phyloP scores from a whole-genome alignment of 1,284 basidiomycete genomes.

The Pyrrhoderma lamaoense region DNA sequence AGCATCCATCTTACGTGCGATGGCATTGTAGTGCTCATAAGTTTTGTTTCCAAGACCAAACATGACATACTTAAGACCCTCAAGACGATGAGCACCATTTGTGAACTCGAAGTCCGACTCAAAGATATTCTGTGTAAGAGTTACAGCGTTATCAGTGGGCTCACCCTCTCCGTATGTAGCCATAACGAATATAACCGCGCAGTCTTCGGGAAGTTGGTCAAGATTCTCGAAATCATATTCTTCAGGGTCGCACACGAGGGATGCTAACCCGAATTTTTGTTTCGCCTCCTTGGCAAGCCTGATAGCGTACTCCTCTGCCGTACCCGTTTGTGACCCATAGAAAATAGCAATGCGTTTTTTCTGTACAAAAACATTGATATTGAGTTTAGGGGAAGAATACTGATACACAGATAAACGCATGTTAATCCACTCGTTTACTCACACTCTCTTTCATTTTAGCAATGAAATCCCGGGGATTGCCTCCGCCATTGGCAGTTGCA shows the following conservation, averaged over 20 bases:
- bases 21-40: conserved; percentile 93
- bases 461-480: conserved; percentile 84
- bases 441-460: conserved; percentile 86
- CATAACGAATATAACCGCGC: conserved; percentile 88
- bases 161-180: conserved; percentile 99
- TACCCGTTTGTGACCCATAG: conserved; percentile 95
- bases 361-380: no score
- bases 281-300: conserved; percentile 93
- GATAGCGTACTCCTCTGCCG: conserved; percentile 93
- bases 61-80: conserved; percentile 90
- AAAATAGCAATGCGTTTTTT: conserved; percentile 95
- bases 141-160: conserved; percentile 97
- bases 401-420: not conserved
- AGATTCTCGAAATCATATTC: conserved; percentile 98
- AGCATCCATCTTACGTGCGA: conserved; percentile 76
- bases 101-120: conserved; percentile 85
- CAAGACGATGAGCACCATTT: conserved; percentile 69
- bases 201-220: conserved; percentile 83
- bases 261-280: conserved; percentile 86
- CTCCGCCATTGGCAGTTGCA: conserved; percentile 48
- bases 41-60: conserved; percentile 95
- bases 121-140: conserved; percentile 86
- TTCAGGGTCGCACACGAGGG: conserved; percentile 91
- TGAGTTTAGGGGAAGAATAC: conserved; percentile 5
- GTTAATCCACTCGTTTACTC: conserved; percentile 31